These are phyloP conservation scores for Penicillium hesseltinei DNA, from an alignment of 2,329 filamentous ascomycete genomes.

Conservation along the genomic window DNA sequence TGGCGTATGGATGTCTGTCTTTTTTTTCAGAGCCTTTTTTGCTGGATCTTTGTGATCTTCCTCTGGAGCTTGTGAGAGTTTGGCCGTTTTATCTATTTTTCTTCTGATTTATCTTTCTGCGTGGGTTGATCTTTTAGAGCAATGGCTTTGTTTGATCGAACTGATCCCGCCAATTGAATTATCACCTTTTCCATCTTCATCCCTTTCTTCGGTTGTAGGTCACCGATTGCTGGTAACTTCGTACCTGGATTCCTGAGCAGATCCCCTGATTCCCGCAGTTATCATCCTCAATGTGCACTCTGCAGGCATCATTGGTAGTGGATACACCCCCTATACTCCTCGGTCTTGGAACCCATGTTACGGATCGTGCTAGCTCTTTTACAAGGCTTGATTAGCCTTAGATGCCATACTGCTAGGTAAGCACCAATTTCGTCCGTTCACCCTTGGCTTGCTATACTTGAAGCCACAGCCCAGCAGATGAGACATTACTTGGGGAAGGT, in stretches of 20 bases:
- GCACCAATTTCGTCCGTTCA: neutral
- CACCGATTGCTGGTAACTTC: neutral
- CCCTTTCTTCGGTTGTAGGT: neutral
- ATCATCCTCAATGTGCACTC: neutral
- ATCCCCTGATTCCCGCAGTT: too few species aligned
- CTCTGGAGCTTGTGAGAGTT: slow-evolving; percentile 8
- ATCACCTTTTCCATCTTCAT: neutral
- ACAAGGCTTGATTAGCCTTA: neutral
- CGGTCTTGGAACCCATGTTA: neutral
- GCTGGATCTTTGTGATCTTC: slow-evolving; percentile 9
- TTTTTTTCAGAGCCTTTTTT: slow-evolving; percentile 8
- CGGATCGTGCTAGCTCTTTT: neutral
- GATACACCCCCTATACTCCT: neutral
- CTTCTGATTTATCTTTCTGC: neutral
- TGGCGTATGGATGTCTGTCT: slow-evolving; percentile 13
- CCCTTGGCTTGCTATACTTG: neutral
- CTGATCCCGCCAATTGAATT: slow-evolving; percentile 4
- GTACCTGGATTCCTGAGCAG: neutral
- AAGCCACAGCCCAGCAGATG: neutral
- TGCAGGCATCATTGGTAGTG: neutral
- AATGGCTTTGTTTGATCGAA: neutral
- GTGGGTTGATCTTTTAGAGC: slow-evolving; percentile 1
- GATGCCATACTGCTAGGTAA: slow-evolving; percentile 14
- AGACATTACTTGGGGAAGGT: neutral
- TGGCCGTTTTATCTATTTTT: slow-evolving; percentile 14